Evolutionary conservation across 1,284 basidiomycete species (phyloP).

Genomic region (Puccinia triticina): DNA sequence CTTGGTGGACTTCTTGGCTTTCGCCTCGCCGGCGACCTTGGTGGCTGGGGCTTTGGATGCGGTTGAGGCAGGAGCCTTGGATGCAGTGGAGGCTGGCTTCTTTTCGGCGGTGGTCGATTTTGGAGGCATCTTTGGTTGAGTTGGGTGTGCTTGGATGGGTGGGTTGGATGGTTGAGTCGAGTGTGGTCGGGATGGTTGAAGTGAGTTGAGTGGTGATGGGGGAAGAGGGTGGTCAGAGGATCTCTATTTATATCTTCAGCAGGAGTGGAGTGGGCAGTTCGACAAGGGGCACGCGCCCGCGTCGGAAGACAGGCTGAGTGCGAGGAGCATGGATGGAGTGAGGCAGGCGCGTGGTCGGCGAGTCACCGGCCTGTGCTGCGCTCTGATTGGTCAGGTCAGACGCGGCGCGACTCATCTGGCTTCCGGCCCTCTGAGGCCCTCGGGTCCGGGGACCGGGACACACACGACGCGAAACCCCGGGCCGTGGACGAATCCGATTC

Average conservation of each 20-base stretch:
- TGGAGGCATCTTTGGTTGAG: conserved; percentile 23
- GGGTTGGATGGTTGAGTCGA: background rate
- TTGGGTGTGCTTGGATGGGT: background rate
- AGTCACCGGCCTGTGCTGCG: background rate
- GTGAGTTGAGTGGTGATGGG: conserved; percentile 32
- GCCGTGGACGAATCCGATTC: too few relatives aligned
- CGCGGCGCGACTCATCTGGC: background rate
- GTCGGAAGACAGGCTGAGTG: background rate
- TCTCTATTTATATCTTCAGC: background rate
- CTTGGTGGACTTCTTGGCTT: conserved; percentile 68
- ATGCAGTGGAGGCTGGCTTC: conserved; percentile 66
- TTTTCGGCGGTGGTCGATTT: conserved; percentile 57
- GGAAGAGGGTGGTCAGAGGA: background rate
- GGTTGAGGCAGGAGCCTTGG: conserved; percentile 66
- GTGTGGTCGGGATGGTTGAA: conserved; percentile 7
- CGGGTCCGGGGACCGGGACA: too few relatives aligned
- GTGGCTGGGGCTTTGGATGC: conserved; percentile 65
- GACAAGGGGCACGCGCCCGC: background rate
- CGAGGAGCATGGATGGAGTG: background rate
- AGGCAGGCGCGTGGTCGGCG: background rate
- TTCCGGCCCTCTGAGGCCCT: too few relatives aligned
- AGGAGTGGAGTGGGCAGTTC: background rate
- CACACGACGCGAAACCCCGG: too few relatives aligned
- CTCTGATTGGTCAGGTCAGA: conserved; percentile 21
- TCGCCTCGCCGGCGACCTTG: conserved; percentile 57